phyloP scores from a whole-genome alignment of 108 stramenopile genomes.

The Aurantiochytrium sp. region DNA sequence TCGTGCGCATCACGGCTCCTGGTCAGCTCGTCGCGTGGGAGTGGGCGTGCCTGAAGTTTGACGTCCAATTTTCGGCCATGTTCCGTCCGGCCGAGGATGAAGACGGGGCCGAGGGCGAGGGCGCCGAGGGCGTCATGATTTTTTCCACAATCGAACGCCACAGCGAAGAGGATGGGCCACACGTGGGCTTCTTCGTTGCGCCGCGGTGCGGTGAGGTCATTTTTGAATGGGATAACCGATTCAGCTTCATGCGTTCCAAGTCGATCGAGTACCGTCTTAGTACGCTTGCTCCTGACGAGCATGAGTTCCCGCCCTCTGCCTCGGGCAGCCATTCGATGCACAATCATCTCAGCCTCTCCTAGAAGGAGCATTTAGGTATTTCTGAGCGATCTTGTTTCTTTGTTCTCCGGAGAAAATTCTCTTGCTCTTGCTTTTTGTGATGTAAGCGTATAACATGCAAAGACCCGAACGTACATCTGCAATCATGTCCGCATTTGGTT shows the following conservation, averaged over 20 bases:
- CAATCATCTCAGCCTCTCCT: background rate
- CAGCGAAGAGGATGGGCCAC: background rate
- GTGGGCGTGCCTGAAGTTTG: background rate
- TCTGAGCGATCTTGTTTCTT: too few relatives aligned
- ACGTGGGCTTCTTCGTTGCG: background rate
- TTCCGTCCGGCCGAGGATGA: background rate
- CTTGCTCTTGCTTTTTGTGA: too few relatives aligned
- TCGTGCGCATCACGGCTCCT: background rate
- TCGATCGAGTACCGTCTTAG: background rate
- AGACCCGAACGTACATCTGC: too few relatives aligned
- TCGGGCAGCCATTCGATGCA: background rate
- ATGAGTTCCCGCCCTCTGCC: background rate
- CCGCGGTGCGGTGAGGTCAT: background rate
- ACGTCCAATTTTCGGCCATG: background rate
- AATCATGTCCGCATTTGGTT: too few relatives aligned
- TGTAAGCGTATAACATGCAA: too few relatives aligned
- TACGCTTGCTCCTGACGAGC: background rate
- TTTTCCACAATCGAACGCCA: background rate
- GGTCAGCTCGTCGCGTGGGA: conserved; percentile 9
- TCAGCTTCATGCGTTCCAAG: conserved; percentile 10
- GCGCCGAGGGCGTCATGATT: background rate
- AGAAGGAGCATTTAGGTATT: background rate
- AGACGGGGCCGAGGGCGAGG: background rate
- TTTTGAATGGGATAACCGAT: conserved; percentile 10
- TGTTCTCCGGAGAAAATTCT: too few relatives aligned